Percentiles rank a stretch among this genome's conserved stretches.
These are phyloP conservation scores for Pythium sp. DNA, from an alignment of 352 stramenopile species.

Conservation along the genomic window DNA sequence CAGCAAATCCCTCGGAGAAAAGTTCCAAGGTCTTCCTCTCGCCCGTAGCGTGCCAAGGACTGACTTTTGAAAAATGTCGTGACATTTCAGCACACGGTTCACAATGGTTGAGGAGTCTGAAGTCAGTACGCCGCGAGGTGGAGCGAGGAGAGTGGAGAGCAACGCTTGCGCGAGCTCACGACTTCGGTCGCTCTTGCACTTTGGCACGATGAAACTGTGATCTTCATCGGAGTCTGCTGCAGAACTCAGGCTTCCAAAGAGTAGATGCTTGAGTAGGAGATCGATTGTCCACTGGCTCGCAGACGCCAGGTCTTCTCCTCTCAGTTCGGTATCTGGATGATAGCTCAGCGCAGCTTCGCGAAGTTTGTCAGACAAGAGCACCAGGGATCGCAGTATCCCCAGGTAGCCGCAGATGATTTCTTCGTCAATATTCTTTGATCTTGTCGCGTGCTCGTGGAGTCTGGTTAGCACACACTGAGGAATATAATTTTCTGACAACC, in stretches of 20 bases:
- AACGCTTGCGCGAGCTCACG: conserved; percentile 11
- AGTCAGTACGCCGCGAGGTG: background rate
- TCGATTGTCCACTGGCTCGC: conserved; percentile 10
- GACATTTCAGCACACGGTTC: conserved; percentile 1
- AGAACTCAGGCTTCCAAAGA: conserved; percentile 10
- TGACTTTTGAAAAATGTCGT: conserved; percentile 22
- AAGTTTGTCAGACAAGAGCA: conserved; percentile 8
- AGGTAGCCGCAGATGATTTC: conserved; percentile 7
- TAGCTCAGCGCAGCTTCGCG: background rate
- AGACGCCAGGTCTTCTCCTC: background rate
- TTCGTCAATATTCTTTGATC: background rate
- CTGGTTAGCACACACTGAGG: background rate
- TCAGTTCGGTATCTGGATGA: background rate
- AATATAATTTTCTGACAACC: conserved; percentile 1
- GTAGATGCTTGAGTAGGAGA: conserved; percentile 19
- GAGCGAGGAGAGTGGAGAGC: conserved; percentile 5
- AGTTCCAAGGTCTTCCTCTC: conserved; percentile 61
- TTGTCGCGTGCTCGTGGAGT: background rate
- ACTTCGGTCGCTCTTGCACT: conserved; percentile 12
- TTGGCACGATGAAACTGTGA: background rate
- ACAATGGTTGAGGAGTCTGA: background rate
- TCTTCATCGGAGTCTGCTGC: background rate
- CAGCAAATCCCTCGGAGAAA: conserved; percentile 42
- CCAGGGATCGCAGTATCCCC: conserved; percentile 8
- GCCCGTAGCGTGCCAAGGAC: conserved; percentile 27